Evolutionary conservation across 108 stramenopile species (phyloP), one percentile per base, ranked within the genome.

Genomic region (Nitzschia sp.): DNA sequence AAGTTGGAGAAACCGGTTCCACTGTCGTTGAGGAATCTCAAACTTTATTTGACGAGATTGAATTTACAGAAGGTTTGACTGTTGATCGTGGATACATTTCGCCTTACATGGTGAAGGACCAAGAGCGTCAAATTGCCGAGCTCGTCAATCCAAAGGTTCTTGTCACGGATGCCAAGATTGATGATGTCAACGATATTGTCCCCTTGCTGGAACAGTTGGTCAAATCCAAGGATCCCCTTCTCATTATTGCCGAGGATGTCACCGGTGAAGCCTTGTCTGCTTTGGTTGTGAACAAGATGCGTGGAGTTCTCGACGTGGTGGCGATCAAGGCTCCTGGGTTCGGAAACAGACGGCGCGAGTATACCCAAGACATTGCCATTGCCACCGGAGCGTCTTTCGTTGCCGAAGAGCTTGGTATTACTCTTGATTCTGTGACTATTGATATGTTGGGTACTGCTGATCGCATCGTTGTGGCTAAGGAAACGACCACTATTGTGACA

Each of bases 281-380:
- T 23, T 81, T 98, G 17, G 98, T 98, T 44, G 98, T 98, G 57
- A 98, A 98, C 95, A 98, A 98, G 72, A 96, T 98, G 95, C 80
- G 98, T 29, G 98, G 96, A 36, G 96, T 97, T 29, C 83, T 98
- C 1, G 96, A 98, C 77, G 96, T 98, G 26, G 92, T 91, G 27
- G 97, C 97, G 59, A 96, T 98, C 68, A 93, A 94, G 69, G 96
- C 97, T 2, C 97, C 97, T 23, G 94, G 95, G 22, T 98, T 98
- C 81, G 97, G 97, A 28, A 90, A 94, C 69, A 79, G 96, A 46
- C 86, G 97, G 23, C 92, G 96, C 46, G 95, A 92, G 55, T 92
- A 96, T 66, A 86, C 97, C 8, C 96, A 98, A 77, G 96, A 98
- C 82, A 97, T 98, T 69, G 97, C 97, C 76, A 94, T 98, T 75